A percentile compares a stretch with the other conserved stretches of the same genome.
These are phyloP conservation scores for Serendipita vermifera DNA, from an alignment of 768 basidiomycete genomes.

Conservation along the genomic window DNA sequence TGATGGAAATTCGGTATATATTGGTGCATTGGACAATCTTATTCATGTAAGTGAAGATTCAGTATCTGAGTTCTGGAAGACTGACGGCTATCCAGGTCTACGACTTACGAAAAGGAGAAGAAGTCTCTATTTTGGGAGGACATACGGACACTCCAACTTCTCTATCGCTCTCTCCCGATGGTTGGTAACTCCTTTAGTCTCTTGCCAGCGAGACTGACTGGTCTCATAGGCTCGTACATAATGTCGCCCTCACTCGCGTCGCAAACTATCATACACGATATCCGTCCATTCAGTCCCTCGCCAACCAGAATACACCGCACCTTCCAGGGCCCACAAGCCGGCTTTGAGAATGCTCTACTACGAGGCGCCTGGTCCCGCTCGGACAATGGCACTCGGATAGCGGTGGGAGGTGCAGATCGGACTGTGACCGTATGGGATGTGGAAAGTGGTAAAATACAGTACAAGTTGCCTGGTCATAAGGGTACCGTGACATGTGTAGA, in stretches of 20 bases:
- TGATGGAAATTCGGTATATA: constrained; percentile 79
- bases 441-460: constrained; percentile 57
- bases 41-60: constrained; percentile 57
- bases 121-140: constrained; percentile 67
- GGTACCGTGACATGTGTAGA: constrained; percentile 93
- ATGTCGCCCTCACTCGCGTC: constrained; percentile 88
- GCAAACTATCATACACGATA: constrained; percentile 77
- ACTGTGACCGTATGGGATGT: constrained; percentile 83
- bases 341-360: constrained; percentile 82
- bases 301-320: constrained; percentile 70
- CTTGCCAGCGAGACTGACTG: not conserved
- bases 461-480: constrained; percentile 94
- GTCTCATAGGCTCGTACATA: constrained; percentile 3
- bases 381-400: constrained; percentile 67
- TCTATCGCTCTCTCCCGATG: constrained; percentile 80
- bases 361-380: constrained; percentile 79
- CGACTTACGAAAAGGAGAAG: constrained; percentile 73
- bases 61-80: not conserved
- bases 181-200: constrained; percentile 43
- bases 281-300: constrained; percentile 84
- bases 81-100: constrained; percentile 44
- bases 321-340: constrained; percentile 56
- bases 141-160: constrained; percentile 92
- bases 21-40: constrained; percentile 92
- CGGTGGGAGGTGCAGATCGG: constrained; percentile 81